These are phyloP conservation scores for Vicia sativa DNA, from an alignment of 306 rosid genomes.

Conservation along the genomic window DNA sequence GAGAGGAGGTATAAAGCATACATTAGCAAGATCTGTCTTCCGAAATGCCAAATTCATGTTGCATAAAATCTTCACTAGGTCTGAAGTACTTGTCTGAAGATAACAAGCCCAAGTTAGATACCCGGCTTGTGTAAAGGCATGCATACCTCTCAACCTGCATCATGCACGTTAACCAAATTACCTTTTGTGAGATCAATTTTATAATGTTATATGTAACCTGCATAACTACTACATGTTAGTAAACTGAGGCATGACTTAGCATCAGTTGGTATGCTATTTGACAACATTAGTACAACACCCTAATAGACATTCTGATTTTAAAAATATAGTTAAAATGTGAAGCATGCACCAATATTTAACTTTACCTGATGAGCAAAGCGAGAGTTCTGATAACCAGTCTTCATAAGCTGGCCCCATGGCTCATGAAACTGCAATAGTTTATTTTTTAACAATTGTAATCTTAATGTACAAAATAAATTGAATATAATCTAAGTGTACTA, in stretches of 20 bases:
- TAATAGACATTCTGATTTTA: conserved; percentile 1
- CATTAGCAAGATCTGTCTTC: conserved; percentile 25
- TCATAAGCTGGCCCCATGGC: conserved; percentile 99
- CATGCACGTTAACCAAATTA: background rate
- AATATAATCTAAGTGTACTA: background rate
- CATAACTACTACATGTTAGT: background rate
- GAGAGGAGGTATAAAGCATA: conserved; percentile 6
- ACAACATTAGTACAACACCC: background rate
- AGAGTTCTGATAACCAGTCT: conserved; percentile 96
- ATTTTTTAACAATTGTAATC: conserved; percentile 29
- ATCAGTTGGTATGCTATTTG: conserved; percentile 17
- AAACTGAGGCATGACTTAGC: conserved; percentile 7
- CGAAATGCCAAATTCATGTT: conserved; percentile 76
- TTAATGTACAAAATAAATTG: conserved; percentile 8
- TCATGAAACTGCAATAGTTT: conserved; percentile 68
- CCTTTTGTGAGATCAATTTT: conserved; percentile 4
- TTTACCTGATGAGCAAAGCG: conserved; percentile 97
- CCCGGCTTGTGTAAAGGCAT: conserved; percentile 89
- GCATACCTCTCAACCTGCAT: conserved; percentile 97
- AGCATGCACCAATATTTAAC: background rate
- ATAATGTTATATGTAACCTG: background rate
- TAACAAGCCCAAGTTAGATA: conserved; percentile 76
- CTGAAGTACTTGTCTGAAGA: conserved; percentile 92
- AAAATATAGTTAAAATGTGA: background rate
- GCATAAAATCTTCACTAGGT: conserved; percentile 96